phyloP scores from a whole-genome alignment of 2,329 filamentous ascomycete genomes.

The Diaporthe vaccinii region DNA sequence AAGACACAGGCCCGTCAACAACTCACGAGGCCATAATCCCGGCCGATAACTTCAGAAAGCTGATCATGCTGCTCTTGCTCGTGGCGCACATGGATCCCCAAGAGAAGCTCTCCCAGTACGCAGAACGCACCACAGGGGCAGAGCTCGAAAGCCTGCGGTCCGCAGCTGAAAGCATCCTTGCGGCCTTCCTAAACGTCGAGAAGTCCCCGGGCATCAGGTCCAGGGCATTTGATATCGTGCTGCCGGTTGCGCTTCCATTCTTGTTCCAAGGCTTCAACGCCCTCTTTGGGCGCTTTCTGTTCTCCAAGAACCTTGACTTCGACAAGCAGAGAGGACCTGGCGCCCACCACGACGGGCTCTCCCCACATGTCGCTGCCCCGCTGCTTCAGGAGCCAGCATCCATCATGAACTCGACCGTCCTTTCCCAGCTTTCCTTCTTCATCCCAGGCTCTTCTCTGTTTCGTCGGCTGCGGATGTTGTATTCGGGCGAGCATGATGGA shows the following conservation, averaged over 20 bases:
- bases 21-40: conserved; percentile 78
- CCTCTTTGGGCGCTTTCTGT: conserved; percentile 82
- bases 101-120: conserved; percentile 74
- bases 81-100: conserved; percentile 75
- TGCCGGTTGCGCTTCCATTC: conserved; percentile 73
- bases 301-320: conserved; percentile 78
- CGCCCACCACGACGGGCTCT: conserved; percentile 18
- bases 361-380: conserved; percentile 55
- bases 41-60: conserved; percentile 77
- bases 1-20: conserved; percentile 62
- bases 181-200: conserved; percentile 76
- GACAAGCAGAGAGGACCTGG: conserved; percentile 58
- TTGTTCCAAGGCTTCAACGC: conserved; percentile 77
- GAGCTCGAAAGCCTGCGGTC: conserved; percentile 70
- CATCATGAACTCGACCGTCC: conserved; percentile 73
- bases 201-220: conserved; percentile 74
- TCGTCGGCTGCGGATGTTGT: conserved; percentile 74
- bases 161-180: conserved; percentile 75
- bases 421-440: conserved; percentile 82
- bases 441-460: conserved; percentile 76
- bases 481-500: conserved; percentile 77
- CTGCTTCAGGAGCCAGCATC: conserved; percentile 66
- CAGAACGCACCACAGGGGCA: conserved; percentile 66
- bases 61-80: conserved; percentile 78
- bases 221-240: conserved; percentile 70